Conservation (phyloP, 208 protist species). For the Leishmania arabica region DNA sequence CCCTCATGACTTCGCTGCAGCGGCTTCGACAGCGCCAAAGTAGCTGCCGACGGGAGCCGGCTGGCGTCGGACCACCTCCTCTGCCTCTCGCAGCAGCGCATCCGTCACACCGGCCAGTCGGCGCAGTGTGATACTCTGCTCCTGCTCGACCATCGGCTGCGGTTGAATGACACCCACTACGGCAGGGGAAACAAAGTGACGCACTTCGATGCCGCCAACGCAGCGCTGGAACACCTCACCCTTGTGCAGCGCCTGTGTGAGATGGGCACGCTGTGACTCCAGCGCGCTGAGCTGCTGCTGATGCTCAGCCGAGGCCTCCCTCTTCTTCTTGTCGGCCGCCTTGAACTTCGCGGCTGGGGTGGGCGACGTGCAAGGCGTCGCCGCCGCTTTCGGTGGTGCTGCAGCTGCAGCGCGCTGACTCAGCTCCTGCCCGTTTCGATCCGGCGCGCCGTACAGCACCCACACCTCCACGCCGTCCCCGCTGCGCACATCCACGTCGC, state of each 20-base stretch:
- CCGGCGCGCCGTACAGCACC: constrained; percentile 80
- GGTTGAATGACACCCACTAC: constrained; percentile 56
- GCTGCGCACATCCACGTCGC: constrained; percentile 36
- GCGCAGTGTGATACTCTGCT: constrained; percentile 53
- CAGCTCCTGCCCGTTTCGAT: constrained; percentile 71
- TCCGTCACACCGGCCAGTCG: constrained; percentile 69
- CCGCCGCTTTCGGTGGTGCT: background rate
- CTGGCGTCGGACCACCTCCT: constrained; percentile 28
- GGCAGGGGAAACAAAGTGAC: constrained; percentile 38
- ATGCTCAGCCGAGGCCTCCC: constrained; percentile 14
- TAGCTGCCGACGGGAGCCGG: constrained; percentile 50
- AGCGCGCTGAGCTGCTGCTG: background rate
- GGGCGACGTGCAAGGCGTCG: background rate
- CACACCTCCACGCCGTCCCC: constrained; percentile 71
- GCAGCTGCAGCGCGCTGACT: constrained; percentile 31
- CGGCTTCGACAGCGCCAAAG: constrained; percentile 33
- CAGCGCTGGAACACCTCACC: constrained; percentile 61
- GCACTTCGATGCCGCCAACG: constrained; percentile 73
- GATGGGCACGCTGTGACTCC: constrained; percentile 21
- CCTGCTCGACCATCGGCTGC: constrained; percentile 54
- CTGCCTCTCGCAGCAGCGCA: constrained; percentile 41
- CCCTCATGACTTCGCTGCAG: background rate
- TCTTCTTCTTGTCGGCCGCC: constrained; percentile 27
- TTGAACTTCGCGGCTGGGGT: constrained; percentile 3
- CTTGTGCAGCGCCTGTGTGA: constrained; percentile 24